Percentiles rank a stretch among this genome's conserved stretches.
Conservation (phyloP, 2,329 filamentous ascomycete genomes). For the Exophiala lecanii-corni region DNA sequence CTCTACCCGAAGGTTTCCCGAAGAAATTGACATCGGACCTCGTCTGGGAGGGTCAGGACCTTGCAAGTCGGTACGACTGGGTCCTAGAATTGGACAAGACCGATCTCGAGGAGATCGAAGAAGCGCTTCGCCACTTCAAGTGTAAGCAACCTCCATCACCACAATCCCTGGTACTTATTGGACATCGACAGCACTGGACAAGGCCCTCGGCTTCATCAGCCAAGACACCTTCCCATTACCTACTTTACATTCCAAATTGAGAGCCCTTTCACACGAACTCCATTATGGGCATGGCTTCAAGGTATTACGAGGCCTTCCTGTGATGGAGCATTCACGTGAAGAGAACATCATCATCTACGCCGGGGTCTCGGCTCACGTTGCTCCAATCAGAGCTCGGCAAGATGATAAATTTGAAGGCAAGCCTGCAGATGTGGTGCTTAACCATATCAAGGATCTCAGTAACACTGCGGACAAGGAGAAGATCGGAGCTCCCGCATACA, state of each 20-base stretch:
- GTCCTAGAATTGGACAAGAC: slow-evolving; percentile 34
- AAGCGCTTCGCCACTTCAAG: slow-evolving; percentile 40
- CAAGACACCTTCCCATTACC: slow-evolving; percentile 43
- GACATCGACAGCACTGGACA: slow-evolving; percentile 28
- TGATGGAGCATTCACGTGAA: slow-evolving; percentile 34
- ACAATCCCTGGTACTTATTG: slow-evolving; percentile 4
- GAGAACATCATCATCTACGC: slow-evolving; percentile 40
- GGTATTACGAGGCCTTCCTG: slow-evolving; percentile 40
- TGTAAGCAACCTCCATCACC: slow-evolving; percentile 23
- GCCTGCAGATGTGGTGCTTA: slow-evolving; percentile 50
- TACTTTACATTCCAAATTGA: slow-evolving; percentile 31
- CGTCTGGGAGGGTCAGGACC: slow-evolving; percentile 44
- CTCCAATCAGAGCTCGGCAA: slow-evolving; percentile 37
- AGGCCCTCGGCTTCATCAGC: slow-evolving; percentile 37
- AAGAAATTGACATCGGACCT: slow-evolving; percentile 37
- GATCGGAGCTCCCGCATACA: slow-evolving; percentile 43
- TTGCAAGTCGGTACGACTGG: slow-evolving; percentile 39
- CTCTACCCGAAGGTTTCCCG: slow-evolving; percentile 41
- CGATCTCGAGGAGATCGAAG: slow-evolving; percentile 42
- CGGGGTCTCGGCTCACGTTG: slow-evolving; percentile 42
- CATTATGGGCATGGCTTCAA: slow-evolving; percentile 42
- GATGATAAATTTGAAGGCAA: slow-evolving; percentile 41
- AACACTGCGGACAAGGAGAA: slow-evolving; percentile 34
- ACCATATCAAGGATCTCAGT: slow-evolving; percentile 60
- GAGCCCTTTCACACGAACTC: slow-evolving; percentile 33